Base-by-base conservation (phyloP, 805 yeast genomes). In the Myxozyma neglecta region DNA sequence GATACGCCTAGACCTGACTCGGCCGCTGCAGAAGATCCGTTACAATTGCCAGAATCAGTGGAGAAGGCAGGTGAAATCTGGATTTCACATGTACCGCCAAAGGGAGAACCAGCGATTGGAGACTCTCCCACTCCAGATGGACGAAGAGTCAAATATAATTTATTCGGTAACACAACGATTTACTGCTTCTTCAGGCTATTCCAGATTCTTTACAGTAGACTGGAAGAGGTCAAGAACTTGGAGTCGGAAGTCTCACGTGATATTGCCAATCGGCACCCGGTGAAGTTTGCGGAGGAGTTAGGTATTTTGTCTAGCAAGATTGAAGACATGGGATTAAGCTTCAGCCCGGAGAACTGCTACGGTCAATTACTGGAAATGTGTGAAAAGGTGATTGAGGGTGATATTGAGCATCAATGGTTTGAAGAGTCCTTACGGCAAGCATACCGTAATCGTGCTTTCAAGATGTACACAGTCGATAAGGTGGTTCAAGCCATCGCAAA, bases 371-470 rank as follows among this genome's bases (percentile, higher is more conserved):
- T 94, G 61, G 79, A 78, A 2, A 79, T 94, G 59, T 84, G 96
- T 61, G 90, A 85, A 67, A 83, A 85, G 66, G 79, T 90, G 55
- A 87, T 94, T 66, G 94, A 90, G 67, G 96, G 96, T 35, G 94
- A 90, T 42, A 76, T 94, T 53, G 99, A 94, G 71, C 96, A 90
- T 65, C 94, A 88, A 74, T 86, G 91, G 88, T 96, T 89, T 74
- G 99, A 94, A 77, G 99, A 94, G 75, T 83, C 96, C 16, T 76
- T 94, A 61, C 89, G 99, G 65, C 97, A 93, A 79, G 97, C 96
- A 0, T 94, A 89, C 77, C 84, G 94, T 71, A 94, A 93, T 76
- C 87, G 86, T 64, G 99, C 98, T 0, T 94, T 89, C 78, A 90
- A 90, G 73, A 76, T 94, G 59, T 93, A 91, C 77, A 93, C 98